phyloP scores from a whole-genome alignment of 495 filamentous ascomycete genomes.

The Tirmania nivea region DNA sequence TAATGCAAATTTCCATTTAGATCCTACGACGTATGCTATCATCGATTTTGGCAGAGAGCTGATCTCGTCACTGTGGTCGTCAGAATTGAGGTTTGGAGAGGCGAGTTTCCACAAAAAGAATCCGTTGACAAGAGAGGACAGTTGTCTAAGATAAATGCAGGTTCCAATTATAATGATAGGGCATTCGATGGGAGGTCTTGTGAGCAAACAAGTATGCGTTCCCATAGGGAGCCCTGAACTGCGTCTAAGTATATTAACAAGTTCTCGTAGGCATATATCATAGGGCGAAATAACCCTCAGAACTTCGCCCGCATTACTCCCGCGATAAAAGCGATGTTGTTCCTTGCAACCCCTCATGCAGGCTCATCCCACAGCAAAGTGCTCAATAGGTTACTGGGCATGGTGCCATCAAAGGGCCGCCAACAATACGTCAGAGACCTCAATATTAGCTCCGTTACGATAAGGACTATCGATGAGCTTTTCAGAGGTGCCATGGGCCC shows the following conservation, averaged over 20 bases:
- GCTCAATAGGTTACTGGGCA: no score
- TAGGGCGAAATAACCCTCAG: constrained; percentile 12
- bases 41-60: constrained; percentile 18
- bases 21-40: constrained; percentile 8
- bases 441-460: no score
- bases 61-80: constrained; percentile 8
- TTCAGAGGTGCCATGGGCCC: no score
- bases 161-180: constrained; percentile 18
- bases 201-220: constrained; percentile 16
- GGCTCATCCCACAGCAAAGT: constrained; percentile 1
- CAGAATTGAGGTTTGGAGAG: constrained; percentile 6
- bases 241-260: background rate
- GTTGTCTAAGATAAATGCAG: constrained; percentile 7
- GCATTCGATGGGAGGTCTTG: constrained; percentile 21
- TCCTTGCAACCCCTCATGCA: constrained; percentile 18
- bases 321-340: constrained; percentile 15
- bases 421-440: no score
- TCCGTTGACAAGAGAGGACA: background rate
- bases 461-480: no score
- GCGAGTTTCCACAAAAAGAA: background rate
- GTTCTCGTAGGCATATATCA: constrained; percentile 11
- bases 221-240: background rate
- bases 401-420: no score
- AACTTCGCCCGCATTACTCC: constrained; percentile 6
- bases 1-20: constrained; percentile 14